Conservation (phyloP, 495 filamentous ascomycete genomes). For the Cetradonia linearis region DNA sequence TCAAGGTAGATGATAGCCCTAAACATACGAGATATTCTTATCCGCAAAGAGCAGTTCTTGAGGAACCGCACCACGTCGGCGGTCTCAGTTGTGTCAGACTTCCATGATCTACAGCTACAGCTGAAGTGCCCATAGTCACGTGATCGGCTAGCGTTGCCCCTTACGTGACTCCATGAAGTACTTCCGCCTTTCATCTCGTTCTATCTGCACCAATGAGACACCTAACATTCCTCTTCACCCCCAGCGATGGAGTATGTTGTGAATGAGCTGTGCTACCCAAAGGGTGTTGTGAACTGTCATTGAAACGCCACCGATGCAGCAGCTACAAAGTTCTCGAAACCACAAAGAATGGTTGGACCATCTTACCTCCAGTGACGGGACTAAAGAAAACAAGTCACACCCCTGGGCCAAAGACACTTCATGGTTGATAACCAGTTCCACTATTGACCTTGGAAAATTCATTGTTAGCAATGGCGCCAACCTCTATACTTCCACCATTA, state of each 20-base stretch:
- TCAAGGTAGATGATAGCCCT: too few species aligned
- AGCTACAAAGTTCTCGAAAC: not conserved
- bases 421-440: not conserved
- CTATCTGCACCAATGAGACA: not conserved
- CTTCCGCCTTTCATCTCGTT: too few species aligned
- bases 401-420: conserved; percentile 11
- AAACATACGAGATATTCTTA: too few species aligned
- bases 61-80: too few species aligned
- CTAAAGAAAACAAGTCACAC: conserved; percentile 5
- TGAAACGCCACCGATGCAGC: not conserved
- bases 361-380: not conserved
- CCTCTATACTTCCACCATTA: conserved; percentile 41
- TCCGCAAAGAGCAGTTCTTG: too few species aligned
- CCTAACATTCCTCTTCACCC: not conserved
- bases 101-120: too few species aligned
- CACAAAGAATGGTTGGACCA: not conserved
- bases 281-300: not conserved
- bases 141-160: too few species aligned
- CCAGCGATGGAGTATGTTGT: not conserved
- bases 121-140: too few species aligned
- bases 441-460: conserved; percentile 28
- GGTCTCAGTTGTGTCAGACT: too few species aligned
- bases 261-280: not conserved
- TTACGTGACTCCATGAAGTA: too few species aligned
- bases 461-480: conserved; percentile 47